Evolutionary conservation across 1,284 basidiomycete genomes (phyloP), one percentile per base, ranked within the genome.

Genomic region (Ustilago xerochloae): DNA sequence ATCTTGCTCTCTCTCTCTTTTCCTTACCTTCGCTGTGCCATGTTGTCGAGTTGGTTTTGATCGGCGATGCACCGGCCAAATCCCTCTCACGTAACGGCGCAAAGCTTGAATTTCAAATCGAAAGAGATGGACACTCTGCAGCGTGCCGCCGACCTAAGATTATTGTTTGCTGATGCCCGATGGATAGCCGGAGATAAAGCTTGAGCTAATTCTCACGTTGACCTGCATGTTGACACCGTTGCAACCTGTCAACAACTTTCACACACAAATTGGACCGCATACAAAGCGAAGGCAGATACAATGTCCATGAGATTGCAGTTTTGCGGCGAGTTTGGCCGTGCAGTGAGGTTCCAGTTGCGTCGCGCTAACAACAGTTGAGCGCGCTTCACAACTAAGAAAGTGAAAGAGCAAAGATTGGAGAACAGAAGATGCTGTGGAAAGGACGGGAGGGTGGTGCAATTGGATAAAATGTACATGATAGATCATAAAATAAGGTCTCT

Each of bases 271-370:
- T 10, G 38, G 35, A 15, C 6, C 8, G 29, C 29, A 38, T 13
- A 29, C 26, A 33, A 24, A 41, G 33, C 20, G 35, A 9, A 45
- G 30, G 48, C 22, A 43, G 35, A 51, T 63, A 47, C 41, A 55
- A 35, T 55, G 52, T 63, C 60, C 51, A 48, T 63, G 20, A 32
- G 30, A 55, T 55, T 48, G 60, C 60, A 26, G 29, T 53, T 45
- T 53, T 53, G 43, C 45, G 43, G 50, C 45, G 35, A 41, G 35
- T 22, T 0, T n/a, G 9, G 29, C 18, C 24, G 20, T n/a, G 10
- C n/a, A n/a, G n/a, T n/a, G n/a, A n/a, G n/a, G n/a, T n/a, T n/a
- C n/a, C 38, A n/a, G 8, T 15, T 41, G 22, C 47, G 47, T 32
- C 18, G 30, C 29, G 29, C 29, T 18, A 32, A 33, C n/a, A n/a